Conservation (phyloP, 2,329 filamentous ascomycete genomes). For the Fusarium cicatricum region DNA sequence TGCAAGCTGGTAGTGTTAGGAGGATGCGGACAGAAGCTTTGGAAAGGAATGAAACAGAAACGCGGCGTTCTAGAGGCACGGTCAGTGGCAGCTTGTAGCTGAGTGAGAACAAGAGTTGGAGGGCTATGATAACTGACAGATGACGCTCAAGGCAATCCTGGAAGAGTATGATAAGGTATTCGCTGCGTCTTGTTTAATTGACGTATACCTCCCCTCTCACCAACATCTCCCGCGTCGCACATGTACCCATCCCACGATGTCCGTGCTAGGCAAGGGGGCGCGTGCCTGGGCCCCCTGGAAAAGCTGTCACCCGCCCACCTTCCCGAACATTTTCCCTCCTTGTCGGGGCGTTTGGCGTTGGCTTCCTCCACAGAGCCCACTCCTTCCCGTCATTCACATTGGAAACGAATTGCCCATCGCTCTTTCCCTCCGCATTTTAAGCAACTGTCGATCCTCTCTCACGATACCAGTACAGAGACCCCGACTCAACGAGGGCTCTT, state of each 20-base stretch:
- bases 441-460: neutral
- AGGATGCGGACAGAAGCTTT: neutral
- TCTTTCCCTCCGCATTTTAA: conserved; percentile 11
- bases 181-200: neutral
- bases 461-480: neutral
- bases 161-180: no score
- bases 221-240: neutral
- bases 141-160: neutral
- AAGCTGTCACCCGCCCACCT: conserved; percentile 19
- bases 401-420: no score
- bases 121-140: neutral
- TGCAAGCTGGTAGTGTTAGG: neutral
- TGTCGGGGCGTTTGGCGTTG: neutral
- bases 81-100: neutral
- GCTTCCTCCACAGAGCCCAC: conserved; percentile 12
- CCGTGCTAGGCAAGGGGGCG: conserved; percentile 30
- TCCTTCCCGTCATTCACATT: conserved; percentile 28
- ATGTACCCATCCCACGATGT: neutral
- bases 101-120: no score
- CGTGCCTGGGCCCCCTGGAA: conserved; percentile 28
- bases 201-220: conserved; percentile 4
- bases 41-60: conserved; percentile 5
- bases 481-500: neutral
- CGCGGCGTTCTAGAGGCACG: neutral
- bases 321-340: conserved; percentile 10